These are phyloP conservation scores for Malus domestica DNA, from an alignment of 306 rosid species.

Conservation along the genomic window ASM211411v1 NC_041799.1:6231501-6232000, in stretches of 20 bases:
- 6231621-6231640: not conserved
- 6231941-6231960: not conserved
- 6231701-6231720: not conserved
- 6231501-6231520: not conserved
- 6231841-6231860: not conserved
- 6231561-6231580: not conserved
- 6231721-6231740: not conserved
- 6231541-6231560: not conserved
- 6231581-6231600: not conserved
- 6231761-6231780: not conserved
- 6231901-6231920: not conserved
- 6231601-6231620: not conserved
- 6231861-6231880: not conserved
- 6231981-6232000: not conserved
- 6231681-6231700: not conserved
- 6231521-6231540: not conserved
- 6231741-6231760: not conserved
- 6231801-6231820: not conserved
- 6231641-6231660: not conserved
- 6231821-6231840: not conserved
- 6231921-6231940: not conserved
- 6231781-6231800: not conserved
- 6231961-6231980: not conserved
- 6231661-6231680: not conserved
- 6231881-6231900: not conserved